These are phyloP conservation scores for Coemansia javaensis DNA, from an alignment of 192 early-diverging fungal species.

Conservation along the genomic window DNA sequence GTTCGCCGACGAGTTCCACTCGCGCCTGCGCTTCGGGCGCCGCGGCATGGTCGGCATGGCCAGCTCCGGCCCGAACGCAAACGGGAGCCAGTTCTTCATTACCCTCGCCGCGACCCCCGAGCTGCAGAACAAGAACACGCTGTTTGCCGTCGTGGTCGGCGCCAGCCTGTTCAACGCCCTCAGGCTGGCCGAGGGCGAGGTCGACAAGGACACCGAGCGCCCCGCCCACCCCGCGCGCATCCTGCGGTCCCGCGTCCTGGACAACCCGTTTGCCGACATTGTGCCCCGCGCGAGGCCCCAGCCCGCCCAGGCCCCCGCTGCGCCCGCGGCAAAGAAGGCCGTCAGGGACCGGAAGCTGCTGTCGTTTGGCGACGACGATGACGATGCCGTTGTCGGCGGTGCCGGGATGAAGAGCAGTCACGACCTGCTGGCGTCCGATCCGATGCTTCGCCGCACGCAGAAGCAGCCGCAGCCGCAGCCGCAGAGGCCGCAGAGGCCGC, in stretches of 20 bases:
- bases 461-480: too few species aligned
- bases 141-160: slow-evolving; percentile 90
- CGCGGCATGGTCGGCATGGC: slow-evolving; percentile 90
- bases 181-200: slow-evolving; percentile 76
- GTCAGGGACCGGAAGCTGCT: slow-evolving; percentile 57
- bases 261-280: slow-evolving; percentile 93
- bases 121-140: slow-evolving; percentile 82
- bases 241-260: slow-evolving; percentile 58
- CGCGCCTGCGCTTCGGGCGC: slow-evolving; percentile 79
- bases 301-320: slow-evolving; percentile 7
- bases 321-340: slow-evolving; percentile 2
- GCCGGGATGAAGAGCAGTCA: slow-evolving; percentile 70
- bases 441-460: slow-evolving; percentile 16
- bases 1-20: slow-evolving; percentile 91
- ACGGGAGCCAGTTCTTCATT: slow-evolving; percentile 93
- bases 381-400: slow-evolving; percentile 26
- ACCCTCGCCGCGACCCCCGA: slow-evolving; percentile 80
- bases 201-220: slow-evolving; percentile 69
- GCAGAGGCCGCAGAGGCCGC: neutral
- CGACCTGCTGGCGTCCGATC: slow-evolving; percentile 54
- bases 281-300: slow-evolving; percentile 56
- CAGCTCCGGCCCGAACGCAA: slow-evolving; percentile 73
- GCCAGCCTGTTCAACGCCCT: slow-evolving; percentile 89
- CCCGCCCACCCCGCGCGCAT: slow-evolving; percentile 74
- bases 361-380: slow-evolving; percentile 84